Conservation (phyloP, 345 rosid genomes). For the Hibiscus syriacus region DNA sequence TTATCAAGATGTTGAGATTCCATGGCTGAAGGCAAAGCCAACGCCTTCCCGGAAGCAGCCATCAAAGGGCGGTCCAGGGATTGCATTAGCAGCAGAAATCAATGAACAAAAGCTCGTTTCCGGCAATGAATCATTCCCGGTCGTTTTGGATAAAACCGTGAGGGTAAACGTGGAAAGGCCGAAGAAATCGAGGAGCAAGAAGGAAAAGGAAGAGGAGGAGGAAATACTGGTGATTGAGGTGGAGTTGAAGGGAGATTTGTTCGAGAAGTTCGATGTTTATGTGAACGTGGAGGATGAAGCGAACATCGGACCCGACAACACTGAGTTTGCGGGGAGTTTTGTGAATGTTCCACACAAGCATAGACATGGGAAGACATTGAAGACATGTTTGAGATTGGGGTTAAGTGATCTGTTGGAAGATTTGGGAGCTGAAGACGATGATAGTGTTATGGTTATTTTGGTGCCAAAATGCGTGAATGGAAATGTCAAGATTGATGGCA, state of each 20-base stretch:
- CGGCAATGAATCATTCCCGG: slow-evolving; percentile 19
- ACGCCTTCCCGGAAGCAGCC: slow-evolving; percentile 31
- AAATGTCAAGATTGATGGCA: slow-evolving; percentile 22
- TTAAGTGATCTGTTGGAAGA: slow-evolving; percentile 47
- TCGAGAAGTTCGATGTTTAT: slow-evolving; percentile 45
- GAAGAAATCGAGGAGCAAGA: slow-evolving; percentile 34
- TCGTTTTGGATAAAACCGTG: slow-evolving; percentile 27
- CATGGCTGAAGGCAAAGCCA: slow-evolving; percentile 49
- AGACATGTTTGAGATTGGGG: slow-evolving; percentile 35
- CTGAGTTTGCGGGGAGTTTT: slow-evolving; percentile 57
- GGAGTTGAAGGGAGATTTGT: slow-evolving; percentile 23
- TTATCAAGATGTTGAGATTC: slow-evolving; percentile 44
- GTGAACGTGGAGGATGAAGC: slow-evolving; percentile 38
- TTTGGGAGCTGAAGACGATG: slow-evolving; percentile 41
- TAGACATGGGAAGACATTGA: slow-evolving; percentile 31
- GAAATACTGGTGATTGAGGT: slow-evolving; percentile 40
- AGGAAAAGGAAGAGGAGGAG: slow-evolving; percentile 51
- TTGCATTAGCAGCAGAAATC: slow-evolving; percentile 29
- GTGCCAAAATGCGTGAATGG: slow-evolving; percentile 30
- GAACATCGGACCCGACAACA: slow-evolving; percentile 22
- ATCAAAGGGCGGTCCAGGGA: not conserved
- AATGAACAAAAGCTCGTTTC: not conserved
- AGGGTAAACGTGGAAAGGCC: slow-evolving; percentile 32
- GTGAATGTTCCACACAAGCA: slow-evolving; percentile 45
- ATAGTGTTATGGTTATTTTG: slow-evolving; percentile 37